A percentile compares a stretch with the other conserved stretches of the same genome.
These are phyloP conservation scores for Solanum pinnatisectum DNA, from an alignment of 257 asterid species.

Conservation along the genomic window DNA sequence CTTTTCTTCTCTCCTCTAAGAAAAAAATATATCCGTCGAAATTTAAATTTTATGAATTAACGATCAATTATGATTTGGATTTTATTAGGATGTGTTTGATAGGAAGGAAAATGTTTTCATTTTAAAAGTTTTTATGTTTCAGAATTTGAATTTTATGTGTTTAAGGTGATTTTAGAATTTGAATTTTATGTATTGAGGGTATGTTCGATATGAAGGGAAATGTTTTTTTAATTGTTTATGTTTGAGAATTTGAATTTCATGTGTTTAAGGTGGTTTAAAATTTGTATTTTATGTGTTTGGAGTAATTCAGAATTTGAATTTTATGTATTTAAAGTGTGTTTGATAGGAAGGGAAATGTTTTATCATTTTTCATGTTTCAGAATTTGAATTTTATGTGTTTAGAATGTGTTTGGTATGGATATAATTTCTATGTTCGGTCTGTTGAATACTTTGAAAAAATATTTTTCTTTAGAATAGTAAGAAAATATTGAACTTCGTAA, in stretches of 20 bases:
- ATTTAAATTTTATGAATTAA: too few species aligned
- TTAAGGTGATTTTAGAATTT: not conserved
- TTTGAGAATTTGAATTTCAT: not conserved
- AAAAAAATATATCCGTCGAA: not conserved
- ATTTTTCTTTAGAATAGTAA: not conserved
- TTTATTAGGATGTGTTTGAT: not conserved
- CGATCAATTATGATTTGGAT: too few species aligned
- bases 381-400: too few species aligned
- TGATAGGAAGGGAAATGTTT: not conserved
- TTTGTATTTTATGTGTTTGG: too few species aligned
- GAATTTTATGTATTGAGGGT: too few species aligned
- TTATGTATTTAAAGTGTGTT: not conserved
- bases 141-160: not conserved
- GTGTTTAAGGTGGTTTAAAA: not conserved
- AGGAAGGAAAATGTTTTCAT: not conserved
- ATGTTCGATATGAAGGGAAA: too few species aligned
- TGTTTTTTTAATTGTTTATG: not conserved
- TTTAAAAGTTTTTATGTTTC: not conserved
- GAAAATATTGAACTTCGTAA: too few species aligned
- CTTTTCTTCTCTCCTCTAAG: not conserved
- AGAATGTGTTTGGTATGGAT: too few species aligned
- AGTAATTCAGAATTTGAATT: too few species aligned
- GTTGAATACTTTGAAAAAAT: too few species aligned
- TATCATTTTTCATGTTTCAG: too few species aligned
- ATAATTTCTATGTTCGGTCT: accelerated